phyloP scores from a whole-genome alignment of 2,329 filamentous ascomycete genomes.

The Trichophyton rubrum region DNA sequence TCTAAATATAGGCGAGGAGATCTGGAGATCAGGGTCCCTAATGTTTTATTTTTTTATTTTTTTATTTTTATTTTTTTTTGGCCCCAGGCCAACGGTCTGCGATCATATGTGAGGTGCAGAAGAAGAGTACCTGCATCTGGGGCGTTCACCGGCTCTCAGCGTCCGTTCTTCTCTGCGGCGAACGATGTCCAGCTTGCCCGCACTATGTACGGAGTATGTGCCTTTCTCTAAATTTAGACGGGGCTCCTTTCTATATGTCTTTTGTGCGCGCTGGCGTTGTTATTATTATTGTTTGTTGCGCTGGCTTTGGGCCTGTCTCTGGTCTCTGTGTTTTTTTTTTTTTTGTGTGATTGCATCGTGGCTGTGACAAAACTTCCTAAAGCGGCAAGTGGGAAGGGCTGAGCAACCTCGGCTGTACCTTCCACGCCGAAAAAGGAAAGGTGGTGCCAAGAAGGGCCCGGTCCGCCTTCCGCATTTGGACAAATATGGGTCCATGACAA shows the following conservation, averaged over 20 bases:
- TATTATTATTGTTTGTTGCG: neutral
- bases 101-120: neutral
- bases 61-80: neutral
- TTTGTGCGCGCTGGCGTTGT: too few species aligned
- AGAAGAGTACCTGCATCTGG: neutral
- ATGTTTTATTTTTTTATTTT: too few species aligned
- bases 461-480: slow-evolving; percentile 2
- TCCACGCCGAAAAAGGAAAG: neutral
- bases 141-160: neutral
- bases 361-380: neutral
- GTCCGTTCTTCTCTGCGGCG: neutral
- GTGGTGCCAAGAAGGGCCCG: neutral
- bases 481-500: neutral
- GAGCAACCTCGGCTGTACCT: slow-evolving; percentile 1
- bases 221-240: neutral
- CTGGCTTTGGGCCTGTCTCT: neutral
- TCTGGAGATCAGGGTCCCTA: neutral
- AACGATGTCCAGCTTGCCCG: neutral
- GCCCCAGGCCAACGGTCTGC: neutral
- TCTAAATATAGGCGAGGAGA: neutral
- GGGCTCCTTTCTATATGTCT: neutral
- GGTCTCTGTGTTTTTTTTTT: too few species aligned
- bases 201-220: neutral
- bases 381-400: slow-evolving; percentile 3
- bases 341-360: neutral